Base-by-base conservation (phyloP, 345 rosid species). In the Lumnitzera littorea region DNA sequence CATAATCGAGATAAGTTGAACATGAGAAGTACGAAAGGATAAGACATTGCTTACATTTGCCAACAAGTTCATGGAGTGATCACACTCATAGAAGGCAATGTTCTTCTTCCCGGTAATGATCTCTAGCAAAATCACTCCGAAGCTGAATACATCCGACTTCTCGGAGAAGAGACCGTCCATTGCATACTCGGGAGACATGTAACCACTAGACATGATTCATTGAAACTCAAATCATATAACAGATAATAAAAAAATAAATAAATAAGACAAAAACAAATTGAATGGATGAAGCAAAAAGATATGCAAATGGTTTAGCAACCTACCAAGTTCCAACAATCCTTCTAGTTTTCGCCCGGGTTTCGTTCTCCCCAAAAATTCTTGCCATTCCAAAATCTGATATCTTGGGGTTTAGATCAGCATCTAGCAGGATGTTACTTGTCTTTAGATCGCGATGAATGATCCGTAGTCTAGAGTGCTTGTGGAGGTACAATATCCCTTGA, bases 61-160 rank as follows among this genome's bases (percentile, higher is more conserved):
- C 2, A 50, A 46, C 36, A 50, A 50, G 56, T 50, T 61, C 17
- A 61, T 15, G 23, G 25, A 50, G 10, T 50, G 20, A 36, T 66
- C 46, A 11, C 12, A 15, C 46, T 48, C 25, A 4, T 27, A 31
- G 46, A 52, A 62, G 13, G 25, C 48, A 14, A 9, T 58, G 47
- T 67, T 67, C 46, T 53, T 59, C 36, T 52, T 46, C 31, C 70
- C 64, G 4, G 53, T 60, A 14, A 60, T 10, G 5, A 62, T 62
- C 65, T 62, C 65, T 36, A 62, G 25, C 50, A 62, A 11, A 1
- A 62, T 29, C 13, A 67, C 59, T 23, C 70, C 70, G 17, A 67
- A 67, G 59, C 63, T 67, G 25, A 67, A 60, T 3, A 67, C 70
- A 53, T 67, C 64, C 0, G 64, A 58, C 58, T 67, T 67, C n/a